phyloP scores from a whole-genome alignment of 495 filamentous ascomycete species.

The Aspergillus affinis region DNA sequence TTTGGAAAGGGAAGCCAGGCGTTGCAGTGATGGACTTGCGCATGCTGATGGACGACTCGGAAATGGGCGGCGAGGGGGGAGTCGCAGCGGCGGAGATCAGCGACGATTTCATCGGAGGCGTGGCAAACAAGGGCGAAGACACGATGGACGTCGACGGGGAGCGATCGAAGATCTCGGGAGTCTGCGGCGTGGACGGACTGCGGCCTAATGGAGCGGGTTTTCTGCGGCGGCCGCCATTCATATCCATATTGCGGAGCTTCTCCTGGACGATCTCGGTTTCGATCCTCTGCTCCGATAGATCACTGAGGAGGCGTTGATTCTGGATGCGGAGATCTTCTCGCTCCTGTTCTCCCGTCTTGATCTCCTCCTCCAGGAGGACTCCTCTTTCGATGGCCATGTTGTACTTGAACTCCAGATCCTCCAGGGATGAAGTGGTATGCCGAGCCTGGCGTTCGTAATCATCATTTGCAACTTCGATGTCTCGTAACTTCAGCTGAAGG shows the following conservation, averaged over 20 bases:
- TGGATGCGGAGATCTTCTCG: constrained; percentile 85
- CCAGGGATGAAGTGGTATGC: constrained; percentile 89
- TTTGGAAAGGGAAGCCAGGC: constrained; percentile 41
- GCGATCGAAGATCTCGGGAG: constrained; percentile 47
- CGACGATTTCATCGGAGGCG: constrained; percentile 67
- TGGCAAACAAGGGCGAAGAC: constrained; percentile 71
- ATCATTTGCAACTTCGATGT: constrained; percentile 97
- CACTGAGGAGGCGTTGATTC: constrained; percentile 81
- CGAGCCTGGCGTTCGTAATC: constrained; percentile 95
- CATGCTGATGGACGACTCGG: constrained; percentile 47
- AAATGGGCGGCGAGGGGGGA: constrained; percentile 64
- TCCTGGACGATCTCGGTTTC: constrained; percentile 93
- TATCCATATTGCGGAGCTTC: constrained; percentile 74
- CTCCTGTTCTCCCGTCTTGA: constrained; percentile 86
- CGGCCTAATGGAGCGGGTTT: constrained; percentile 51
- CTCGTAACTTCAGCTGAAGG: constrained; percentile 77
- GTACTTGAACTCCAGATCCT: constrained; percentile 96
- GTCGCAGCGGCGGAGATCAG: constrained; percentile 76
- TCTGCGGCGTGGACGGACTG: constrained; percentile 51
- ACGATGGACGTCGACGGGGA: constrained; percentile 61
- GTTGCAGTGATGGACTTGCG: constrained; percentile 47
- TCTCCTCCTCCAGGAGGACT: constrained; percentile 93
- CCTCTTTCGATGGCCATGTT: constrained; percentile 88
- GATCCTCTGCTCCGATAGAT: constrained; percentile 87
- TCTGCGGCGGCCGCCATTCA: constrained; percentile 50